A percentile compares a stretch with the other conserved stretches of the same genome.
Evolutionary conservation across 495 filamentous ascomycete species (phyloP).

Genomic region (Talaromyces wortmannii): DNA sequence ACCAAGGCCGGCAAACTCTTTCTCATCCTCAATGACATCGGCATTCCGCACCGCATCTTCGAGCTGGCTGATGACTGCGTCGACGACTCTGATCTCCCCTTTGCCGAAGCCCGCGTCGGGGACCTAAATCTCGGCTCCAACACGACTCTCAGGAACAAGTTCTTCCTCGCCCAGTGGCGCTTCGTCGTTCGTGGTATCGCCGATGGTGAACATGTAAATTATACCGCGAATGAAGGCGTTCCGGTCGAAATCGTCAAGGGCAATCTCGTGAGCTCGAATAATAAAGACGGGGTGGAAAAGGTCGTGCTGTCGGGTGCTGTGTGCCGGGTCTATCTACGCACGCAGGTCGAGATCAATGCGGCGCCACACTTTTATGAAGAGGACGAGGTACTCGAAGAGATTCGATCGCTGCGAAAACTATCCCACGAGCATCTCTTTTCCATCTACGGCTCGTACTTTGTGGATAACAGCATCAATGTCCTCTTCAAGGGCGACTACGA

Average conservation of each 20-base stretch:
- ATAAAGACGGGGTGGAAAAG: slow-evolving; percentile 54
- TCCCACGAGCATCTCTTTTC: slow-evolving; percentile 77
- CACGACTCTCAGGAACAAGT: slow-evolving; percentile 60
- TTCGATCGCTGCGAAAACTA: slow-evolving; percentile 55
- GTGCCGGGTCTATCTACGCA: slow-evolving; percentile 56
- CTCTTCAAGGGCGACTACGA: slow-evolving; percentile 72
- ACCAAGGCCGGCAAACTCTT: slow-evolving; percentile 73
- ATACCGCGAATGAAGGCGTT: slow-evolving; percentile 71
- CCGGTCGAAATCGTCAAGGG: slow-evolving; percentile 66
- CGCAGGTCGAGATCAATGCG: slow-evolving; percentile 58
- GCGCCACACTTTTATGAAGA: slow-evolving; percentile 50
- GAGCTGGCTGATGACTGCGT: slow-evolving; percentile 76
- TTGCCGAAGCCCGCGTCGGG: slow-evolving; percentile 64
- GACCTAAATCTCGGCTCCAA: slow-evolving; percentile 50
- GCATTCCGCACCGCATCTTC: slow-evolving; percentile 80
- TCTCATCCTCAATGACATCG: slow-evolving; percentile 72
- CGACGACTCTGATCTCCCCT: slow-evolving; percentile 83
- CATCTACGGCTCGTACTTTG: slow-evolving; percentile 72
- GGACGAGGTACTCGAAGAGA: slow-evolving; percentile 63
- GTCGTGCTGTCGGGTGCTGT: slow-evolving; percentile 46
- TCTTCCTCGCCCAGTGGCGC: slow-evolving; percentile 75
- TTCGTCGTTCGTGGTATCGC: slow-evolving; percentile 67
- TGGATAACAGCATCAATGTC: slow-evolving; percentile 64
- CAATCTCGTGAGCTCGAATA: slow-evolving; percentile 33
- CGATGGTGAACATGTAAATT: slow-evolving; percentile 65